Base-by-base conservation (phyloP, 345 rosid genomes). In the Eucalyptus viminalis region DNA sequence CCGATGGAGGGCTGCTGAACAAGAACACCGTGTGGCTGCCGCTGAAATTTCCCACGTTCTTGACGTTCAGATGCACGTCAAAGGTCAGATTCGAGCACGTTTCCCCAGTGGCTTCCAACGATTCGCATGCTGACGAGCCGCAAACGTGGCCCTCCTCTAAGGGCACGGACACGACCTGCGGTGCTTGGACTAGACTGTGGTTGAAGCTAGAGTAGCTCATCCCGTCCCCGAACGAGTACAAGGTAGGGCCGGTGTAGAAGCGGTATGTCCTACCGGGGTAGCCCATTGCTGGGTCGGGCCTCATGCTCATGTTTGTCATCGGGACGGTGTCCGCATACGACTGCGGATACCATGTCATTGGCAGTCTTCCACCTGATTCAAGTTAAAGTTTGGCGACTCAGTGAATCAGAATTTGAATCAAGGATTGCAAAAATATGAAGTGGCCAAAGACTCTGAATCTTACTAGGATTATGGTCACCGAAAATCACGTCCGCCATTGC, bases 331-430 rank as follows among this genome's bases (percentile, higher is more conserved):
- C 95, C 2, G 93, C 94, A 31, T 92, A 98, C n/a, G 97, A 92
- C 87, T 97, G 96, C 24, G 98, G 99, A 90, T 98, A 97, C 99
- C 99, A 97, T 49, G 99, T 98, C 98, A 97, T 95, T 4, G 99
- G 99, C 22, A 97, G 89, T 90, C 97, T 94, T 60, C 99, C 99
- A 92, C 97, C 99, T 96, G 85, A 47, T 53, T 5, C 47, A 19
- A 62, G 53, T 53, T 51, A 10, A 65, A 67, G 13, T 27, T 47
- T 2, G 49, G 87, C 56, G 4, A 65, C 54, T 76, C 56, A 25
- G 83, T 76, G 83, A 37, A 76, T 76, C 47, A 40, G 29, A 76
- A 76, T 76, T 37, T 21, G 47, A 72, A 37, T 72, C 80, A 10
- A 37, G 81, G 81, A 37, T 10, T 37, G 27, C 27, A 19, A 76